Evolutionary conservation across 2,329 filamentous ascomycete species (phyloP).

Genomic region (Trichoderma aggressivum): DNA sequence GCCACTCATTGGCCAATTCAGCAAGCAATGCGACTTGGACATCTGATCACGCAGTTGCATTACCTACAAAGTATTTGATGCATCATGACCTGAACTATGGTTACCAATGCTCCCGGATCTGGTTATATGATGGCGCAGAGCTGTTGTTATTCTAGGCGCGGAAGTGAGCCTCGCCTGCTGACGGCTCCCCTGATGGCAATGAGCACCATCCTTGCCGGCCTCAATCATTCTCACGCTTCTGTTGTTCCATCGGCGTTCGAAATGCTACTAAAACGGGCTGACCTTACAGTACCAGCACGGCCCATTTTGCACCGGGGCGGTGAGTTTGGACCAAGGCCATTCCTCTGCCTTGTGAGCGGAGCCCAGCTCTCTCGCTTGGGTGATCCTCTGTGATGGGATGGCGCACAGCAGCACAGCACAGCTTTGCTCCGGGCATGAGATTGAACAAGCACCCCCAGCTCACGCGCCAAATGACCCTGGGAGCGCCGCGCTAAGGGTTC

Average conservation of each 20-base stretch:
- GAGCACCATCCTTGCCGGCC: not conserved
- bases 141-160: slow-evolving; percentile 7
- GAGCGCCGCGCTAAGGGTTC: slow-evolving; percentile 6
- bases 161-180: slow-evolving; percentile 14
- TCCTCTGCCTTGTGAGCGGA: slow-evolving; percentile 13
- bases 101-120: not conserved
- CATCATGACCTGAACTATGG: not conserved
- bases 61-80: not conserved
- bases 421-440: not conserved
- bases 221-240: not conserved
- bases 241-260: slow-evolving; percentile 11
- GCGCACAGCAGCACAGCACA: slow-evolving; percentile 6
- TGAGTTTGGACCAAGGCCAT: not conserved
- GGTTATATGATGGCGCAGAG: not conserved
- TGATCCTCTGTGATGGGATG: slow-evolving; percentile 12
- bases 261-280: not conserved
- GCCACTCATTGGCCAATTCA: not conserved
- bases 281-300: slow-evolving; percentile 8
- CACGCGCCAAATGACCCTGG: slow-evolving; percentile 14
- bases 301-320: slow-evolving; percentile 3
- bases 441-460: not conserved
- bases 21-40: not conserved
- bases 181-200: slow-evolving; percentile 3
- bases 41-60: not conserved
- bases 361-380: not conserved